Percentiles rank a stretch among this genome's conserved stretches.
Conservation (phyloP, 768 basidiomycete species). For the Russula virescens region DNA sequence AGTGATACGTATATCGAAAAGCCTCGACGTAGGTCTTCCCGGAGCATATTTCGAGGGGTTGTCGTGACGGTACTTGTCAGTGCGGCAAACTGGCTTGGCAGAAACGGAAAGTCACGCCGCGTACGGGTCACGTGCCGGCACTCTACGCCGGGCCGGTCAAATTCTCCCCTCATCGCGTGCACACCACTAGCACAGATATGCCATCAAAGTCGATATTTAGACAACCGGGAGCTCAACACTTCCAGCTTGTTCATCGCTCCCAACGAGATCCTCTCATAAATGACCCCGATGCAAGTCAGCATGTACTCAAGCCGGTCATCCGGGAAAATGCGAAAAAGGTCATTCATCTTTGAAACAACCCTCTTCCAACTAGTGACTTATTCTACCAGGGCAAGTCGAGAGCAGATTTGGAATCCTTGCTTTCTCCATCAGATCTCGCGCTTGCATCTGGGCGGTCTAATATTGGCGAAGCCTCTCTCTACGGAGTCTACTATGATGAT, state of each 20-base stretch:
- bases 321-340: constrained; percentile 70
- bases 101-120: not conserved
- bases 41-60: constrained; percentile 47
- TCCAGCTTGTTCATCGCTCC: constrained; percentile 95
- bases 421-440: constrained; percentile 44
- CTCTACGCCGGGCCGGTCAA: not conserved
- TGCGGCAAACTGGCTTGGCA: not conserved
- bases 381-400: constrained; percentile 65
- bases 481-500: constrained; percentile 94
- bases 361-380: constrained; percentile 8
- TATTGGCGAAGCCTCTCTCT: constrained; percentile 80
- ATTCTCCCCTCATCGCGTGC: too few relatives aligned
- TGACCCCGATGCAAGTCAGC: constrained; percentile 80
- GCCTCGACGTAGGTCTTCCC: constrained; percentile 73
- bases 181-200: constrained; percentile 42
- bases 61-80: not conserved
- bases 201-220: constrained; percentile 83
- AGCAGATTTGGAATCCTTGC: constrained; percentile 63
- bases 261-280: constrained; percentile 94
- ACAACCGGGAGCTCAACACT: constrained; percentile 84
- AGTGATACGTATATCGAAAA: constrained; percentile 80
- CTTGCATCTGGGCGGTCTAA: constrained; percentile 45
- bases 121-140: constrained; percentile 8
- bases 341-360: not conserved
- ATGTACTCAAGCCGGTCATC: constrained; percentile 83